Evolutionary conservation across 164 flowering plant genomes (phyloP), one percentile per base, ranked within the genome.

Genomic region (Piper betle): DNA sequence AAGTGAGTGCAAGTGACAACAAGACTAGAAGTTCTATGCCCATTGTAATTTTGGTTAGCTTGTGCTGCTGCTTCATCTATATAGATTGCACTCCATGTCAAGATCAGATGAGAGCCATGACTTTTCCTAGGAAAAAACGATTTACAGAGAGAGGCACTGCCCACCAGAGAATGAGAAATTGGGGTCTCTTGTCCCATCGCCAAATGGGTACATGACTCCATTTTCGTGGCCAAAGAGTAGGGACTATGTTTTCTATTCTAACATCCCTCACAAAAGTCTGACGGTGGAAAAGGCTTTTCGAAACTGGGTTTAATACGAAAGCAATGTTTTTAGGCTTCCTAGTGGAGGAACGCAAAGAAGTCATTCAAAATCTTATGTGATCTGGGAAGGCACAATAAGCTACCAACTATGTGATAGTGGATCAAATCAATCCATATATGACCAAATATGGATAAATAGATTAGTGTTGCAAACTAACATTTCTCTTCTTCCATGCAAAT

Each of bases 201-300:
- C 97, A 11, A 71, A 84, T 37, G 96, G 96, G 41, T 91, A 91
- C 74, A 86, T 83, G 10, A 84, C 89, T 12, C 97, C 97, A 6
- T 91, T 91, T 63, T 84, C 83, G 5, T 91, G 97, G 97, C 97
- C 97, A 7, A 88, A 84, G 78, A 88, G 97, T 59, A 86, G 96
- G 61, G 97, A 91, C 64, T 91, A 81, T 76, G 97, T 88, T 10
- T 91, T 88, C 12, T 91, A 68, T 80, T 96, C 95, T 17, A 91
- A 91, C 79, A 93, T 87, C 37, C 93, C 96, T 0, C 82, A 91
- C 52, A 91, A 91, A 72, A 82, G 86, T 68, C 78, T 91, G 78
- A 91, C 93, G 3, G 87, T 91, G 38, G 97, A 91, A 76, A 91
- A 91, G 81, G 97, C 97, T 55, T 76, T 88, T 61, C 97, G 88